phyloP scores from a whole-genome alignment of 345 rosid genomes.

The Passiflora organensis region DNA sequence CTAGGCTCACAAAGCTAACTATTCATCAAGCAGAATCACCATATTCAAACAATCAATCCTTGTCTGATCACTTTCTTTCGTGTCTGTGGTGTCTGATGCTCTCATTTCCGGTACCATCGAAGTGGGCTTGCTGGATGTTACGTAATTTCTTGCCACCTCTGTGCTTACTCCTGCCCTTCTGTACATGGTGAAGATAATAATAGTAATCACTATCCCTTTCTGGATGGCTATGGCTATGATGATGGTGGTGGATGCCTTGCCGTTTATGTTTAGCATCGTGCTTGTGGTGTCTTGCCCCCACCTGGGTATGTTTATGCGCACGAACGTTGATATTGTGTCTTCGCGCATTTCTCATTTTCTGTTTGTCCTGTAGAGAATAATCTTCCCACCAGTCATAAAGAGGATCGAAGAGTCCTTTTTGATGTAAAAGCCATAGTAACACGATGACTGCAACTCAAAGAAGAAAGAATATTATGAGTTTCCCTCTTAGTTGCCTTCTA shows the following conservation, averaged over 20 bases:
- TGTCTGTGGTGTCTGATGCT: slow-evolving; percentile 23
- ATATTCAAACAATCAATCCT: slow-evolving; percentile 12
- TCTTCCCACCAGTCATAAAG: slow-evolving; percentile 86
- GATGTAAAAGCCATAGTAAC: slow-evolving; percentile 82
- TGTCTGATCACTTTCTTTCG: slow-evolving; percentile 17
- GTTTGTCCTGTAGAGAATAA: slow-evolving; percentile 30
- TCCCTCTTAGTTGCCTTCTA: background rate
- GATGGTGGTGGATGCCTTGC: slow-evolving; percentile 31
- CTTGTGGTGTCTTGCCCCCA: slow-evolving; percentile 35
- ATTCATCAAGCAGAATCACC: background rate
- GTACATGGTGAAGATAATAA: slow-evolving; percentile 25
- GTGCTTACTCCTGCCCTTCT: slow-evolving; percentile 31
- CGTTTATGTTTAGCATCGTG: slow-evolving; percentile 33
- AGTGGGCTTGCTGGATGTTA: slow-evolving; percentile 23
- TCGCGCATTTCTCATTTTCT: slow-evolving; percentile 13
- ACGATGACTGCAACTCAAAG: slow-evolving; percentile 35
- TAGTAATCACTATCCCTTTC: slow-evolving; percentile 22
- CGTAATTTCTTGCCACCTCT: slow-evolving; percentile 21
- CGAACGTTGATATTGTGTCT: slow-evolving; percentile 28
- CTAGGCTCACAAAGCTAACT: background rate
- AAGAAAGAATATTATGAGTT: slow-evolving; percentile 4
- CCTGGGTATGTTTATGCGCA: slow-evolving; percentile 11
- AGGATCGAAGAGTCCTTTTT: slow-evolving; percentile 83
- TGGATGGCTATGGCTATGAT: slow-evolving; percentile 38
- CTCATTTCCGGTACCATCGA: slow-evolving; percentile 29